A percentile compares a stretch with the other conserved stretches of the same genome.
These are phyloP conservation scores for Reticulascus tulasneorum DNA, from an alignment of 2,329 filamentous ascomycete genomes.

Conservation along the genomic window DNA sequence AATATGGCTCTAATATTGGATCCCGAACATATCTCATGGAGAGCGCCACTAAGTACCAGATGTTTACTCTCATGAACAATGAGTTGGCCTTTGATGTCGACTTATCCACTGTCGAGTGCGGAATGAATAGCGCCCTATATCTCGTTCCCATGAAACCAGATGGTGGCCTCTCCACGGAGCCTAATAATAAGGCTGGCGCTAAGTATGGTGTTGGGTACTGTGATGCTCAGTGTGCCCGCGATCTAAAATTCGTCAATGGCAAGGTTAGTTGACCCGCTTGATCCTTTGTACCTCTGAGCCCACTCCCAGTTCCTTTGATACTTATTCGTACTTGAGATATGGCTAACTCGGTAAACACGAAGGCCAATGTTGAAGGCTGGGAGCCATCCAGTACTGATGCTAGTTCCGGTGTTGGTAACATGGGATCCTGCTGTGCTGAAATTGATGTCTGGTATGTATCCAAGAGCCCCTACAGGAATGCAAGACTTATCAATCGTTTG, in stretches of 20 bases:
- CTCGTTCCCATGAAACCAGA: constrained; percentile 43
- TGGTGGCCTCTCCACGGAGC: constrained; percentile 42
- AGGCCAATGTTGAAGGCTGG: constrained; percentile 21
- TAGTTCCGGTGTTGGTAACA: constrained; percentile 47
- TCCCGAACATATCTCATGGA: constrained; percentile 53
- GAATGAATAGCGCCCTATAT: constrained; percentile 56
- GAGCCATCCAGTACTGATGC: constrained; percentile 44
- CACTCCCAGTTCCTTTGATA: no score
- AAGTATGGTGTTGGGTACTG: constrained; percentile 55
- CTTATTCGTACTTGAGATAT: no score
- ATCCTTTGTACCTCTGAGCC: no score
- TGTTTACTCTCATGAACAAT: constrained; percentile 52
- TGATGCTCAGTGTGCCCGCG: constrained; percentile 41
- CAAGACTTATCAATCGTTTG: no score
- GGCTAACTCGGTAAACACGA: background rate
- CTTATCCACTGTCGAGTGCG: constrained; percentile 56
- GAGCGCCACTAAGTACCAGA: constrained; percentile 48
- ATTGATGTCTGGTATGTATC: constrained; percentile 48
- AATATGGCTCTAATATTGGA: constrained; percentile 28
- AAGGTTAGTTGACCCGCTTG: constrained; percentile 14
- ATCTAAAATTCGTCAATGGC: constrained; percentile 48
- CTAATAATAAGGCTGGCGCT: constrained; percentile 41
- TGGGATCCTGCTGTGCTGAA: constrained; percentile 59
- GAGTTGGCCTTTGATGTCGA: constrained; percentile 65
- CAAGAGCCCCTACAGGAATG: no score